Conservation (phyloP, 495 filamentous ascomycete genomes). For the Margaritispora aquatica region DNA sequence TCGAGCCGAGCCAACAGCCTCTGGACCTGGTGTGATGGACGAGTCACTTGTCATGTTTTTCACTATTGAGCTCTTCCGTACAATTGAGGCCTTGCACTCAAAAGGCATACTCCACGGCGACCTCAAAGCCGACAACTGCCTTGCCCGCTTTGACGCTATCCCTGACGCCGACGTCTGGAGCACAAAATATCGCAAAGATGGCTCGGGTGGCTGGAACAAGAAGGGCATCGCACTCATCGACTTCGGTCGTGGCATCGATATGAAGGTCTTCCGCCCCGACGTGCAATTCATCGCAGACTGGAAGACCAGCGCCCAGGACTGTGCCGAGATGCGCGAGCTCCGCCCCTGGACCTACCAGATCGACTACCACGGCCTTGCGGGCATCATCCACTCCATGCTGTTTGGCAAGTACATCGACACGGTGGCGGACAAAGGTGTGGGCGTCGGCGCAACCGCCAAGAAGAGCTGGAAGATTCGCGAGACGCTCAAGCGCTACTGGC, state of each 20-base stretch:
- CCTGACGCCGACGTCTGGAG: constrained; percentile 38
- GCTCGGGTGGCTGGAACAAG: constrained; percentile 66
- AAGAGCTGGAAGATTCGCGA: constrained; percentile 69
- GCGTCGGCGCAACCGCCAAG: constrained; percentile 40
- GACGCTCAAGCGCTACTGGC: constrained; percentile 87
- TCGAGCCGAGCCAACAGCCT: constrained; percentile 52
- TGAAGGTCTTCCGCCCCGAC: constrained; percentile 68
- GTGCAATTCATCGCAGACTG: constrained; percentile 94
- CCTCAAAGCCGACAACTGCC: constrained; percentile 90
- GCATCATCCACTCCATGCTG: constrained; percentile 75
- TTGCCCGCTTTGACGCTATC: constrained; percentile 69
- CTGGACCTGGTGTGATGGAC: constrained; percentile 62
- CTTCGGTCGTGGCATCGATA: constrained; percentile 92
- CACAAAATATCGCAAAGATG: constrained; percentile 56
- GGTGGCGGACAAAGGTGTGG: constrained; percentile 41
- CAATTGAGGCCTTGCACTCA: constrained; percentile 77
- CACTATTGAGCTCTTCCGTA: constrained; percentile 82
- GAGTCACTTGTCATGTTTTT: constrained; percentile 93
- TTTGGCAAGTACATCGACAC: constrained; percentile 96
- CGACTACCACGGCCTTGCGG: constrained; percentile 88
- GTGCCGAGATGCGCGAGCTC: constrained; percentile 88
- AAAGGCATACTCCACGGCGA: constrained; percentile 85
- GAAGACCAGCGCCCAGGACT: constrained; percentile 77
- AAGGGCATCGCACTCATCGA: constrained; percentile 87
- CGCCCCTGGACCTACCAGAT: constrained; percentile 95